Evolutionary conservation across 2,329 filamentous ascomycete genomes (phyloP).

Genomic region (Fusarium buxicola): DNA sequence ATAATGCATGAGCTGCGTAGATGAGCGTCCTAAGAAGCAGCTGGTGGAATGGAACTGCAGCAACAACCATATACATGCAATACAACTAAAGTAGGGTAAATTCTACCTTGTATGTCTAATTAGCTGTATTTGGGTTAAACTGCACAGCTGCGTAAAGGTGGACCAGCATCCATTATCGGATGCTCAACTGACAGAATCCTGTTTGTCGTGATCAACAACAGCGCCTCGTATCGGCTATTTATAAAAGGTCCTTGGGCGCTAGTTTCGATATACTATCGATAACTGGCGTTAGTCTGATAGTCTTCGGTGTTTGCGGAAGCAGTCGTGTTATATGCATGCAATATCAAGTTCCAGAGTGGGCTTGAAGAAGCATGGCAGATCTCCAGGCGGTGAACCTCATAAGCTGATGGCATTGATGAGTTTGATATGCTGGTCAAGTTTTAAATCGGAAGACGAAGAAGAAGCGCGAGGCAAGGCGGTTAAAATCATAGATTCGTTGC

Average conservation of each 20-base stretch:
- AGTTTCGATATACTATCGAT: no score
- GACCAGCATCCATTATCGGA: no score
- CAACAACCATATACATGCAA: background rate
- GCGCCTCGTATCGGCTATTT: no score
- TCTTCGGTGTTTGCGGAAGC: no score
- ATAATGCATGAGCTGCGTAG: slow-evolving; percentile 17
- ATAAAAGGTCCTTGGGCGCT: no score
- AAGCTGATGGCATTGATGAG: slow-evolving; percentile 1
- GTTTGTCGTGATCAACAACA: no score
- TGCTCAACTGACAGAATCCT: no score
- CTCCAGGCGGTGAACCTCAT: background rate
- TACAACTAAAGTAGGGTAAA: background rate
- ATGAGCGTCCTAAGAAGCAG: slow-evolving; percentile 2
- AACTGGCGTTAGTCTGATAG: no score
- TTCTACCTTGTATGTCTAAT: no score
- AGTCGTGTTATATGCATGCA: background rate
- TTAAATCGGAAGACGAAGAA: background rate
- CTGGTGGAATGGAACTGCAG: background rate
- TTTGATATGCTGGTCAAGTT: background rate
- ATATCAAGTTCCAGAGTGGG: background rate
- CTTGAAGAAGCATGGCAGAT: background rate
- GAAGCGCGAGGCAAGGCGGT: no score
- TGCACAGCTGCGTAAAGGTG: no score
- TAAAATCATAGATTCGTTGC: background rate
- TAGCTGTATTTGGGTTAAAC: no score